phyloP scores from a whole-genome alignment of 768 basidiomycete genomes.

The Pulveroboletus sp. region DNA sequence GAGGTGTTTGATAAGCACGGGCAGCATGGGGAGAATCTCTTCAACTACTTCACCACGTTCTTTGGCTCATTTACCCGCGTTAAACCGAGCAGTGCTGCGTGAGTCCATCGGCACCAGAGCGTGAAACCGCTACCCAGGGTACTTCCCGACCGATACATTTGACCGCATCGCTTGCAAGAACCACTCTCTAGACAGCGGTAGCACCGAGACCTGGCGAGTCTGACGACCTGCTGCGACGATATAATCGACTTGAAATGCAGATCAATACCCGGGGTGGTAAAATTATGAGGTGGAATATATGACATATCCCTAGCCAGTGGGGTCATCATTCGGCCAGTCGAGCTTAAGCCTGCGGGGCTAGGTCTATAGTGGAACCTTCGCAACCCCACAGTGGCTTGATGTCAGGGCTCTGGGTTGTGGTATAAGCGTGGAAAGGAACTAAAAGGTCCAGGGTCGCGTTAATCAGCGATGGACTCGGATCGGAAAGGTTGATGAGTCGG shows the following conservation, averaged over 20 bases:
- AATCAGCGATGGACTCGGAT: neutral
- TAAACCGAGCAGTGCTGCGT: neutral
- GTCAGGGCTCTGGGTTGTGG: conserved; percentile 9
- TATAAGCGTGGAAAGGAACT: conserved; percentile 5
- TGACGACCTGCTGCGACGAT: neutral
- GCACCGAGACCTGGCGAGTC: neutral
- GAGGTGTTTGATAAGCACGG: neutral
- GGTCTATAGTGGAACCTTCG: conserved; percentile 9
- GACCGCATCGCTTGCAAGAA: neutral
- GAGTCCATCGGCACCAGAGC: neutral
- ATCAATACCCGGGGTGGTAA: neutral
- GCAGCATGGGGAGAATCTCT: neutral
- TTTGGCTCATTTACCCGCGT: neutral
- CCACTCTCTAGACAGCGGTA: neutral
- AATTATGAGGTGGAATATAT: conserved; percentile 3
- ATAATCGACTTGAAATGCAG: neutral
- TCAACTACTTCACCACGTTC: neutral
- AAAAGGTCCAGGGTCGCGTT: neutral
- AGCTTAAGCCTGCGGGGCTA: neutral
- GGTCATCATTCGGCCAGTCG: neutral
- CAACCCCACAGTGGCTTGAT: neutral
- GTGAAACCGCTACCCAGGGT: neutral
- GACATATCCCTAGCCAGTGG: neutral
- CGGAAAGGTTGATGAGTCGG: neutral
- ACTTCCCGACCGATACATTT: neutral